phyloP scores from a whole-genome alignment of 257 asterid species.

The Misopates orontium region DNA sequence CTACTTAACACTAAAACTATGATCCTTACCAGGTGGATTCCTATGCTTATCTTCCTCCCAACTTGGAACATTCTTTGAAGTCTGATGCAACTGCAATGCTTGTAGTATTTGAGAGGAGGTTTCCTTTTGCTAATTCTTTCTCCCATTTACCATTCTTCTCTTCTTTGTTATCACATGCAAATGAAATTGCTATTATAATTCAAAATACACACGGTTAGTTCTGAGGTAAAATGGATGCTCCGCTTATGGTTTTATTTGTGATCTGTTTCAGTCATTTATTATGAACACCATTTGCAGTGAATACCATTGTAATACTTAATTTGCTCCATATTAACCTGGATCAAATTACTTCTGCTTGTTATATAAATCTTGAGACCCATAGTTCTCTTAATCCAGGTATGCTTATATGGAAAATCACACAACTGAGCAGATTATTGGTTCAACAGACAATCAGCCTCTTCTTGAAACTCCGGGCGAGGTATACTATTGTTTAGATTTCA shows the following conservation, averaged over 20 bases:
- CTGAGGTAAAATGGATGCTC: no score
- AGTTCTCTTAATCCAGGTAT: conserved; percentile 49
- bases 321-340: no score
- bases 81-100: conserved; percentile 67
- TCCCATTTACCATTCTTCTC: background rate
- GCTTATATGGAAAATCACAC: conserved; percentile 54
- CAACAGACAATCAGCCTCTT: conserved; percentile 75
- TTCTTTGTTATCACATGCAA: background rate
- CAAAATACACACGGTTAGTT: no score
- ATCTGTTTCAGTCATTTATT: no score
- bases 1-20: conserved; percentile 5
- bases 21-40: conserved; percentile 71
- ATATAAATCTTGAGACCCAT: conserved; percentile 11
- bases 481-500: background rate
- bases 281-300: no score
- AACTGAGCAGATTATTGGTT: conserved; percentile 58
- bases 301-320: no score
- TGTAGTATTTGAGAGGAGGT: conserved; percentile 89
- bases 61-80: conserved; percentile 51
- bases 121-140: conserved; percentile 20
- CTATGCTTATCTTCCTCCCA: conserved; percentile 90
- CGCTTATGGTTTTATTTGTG: no score
- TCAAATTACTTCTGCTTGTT: background rate
- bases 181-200: no score
- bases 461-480: conserved; percentile 98